Conservation (phyloP, 257 asterid species). For the Leonotis leonurus region DNA sequence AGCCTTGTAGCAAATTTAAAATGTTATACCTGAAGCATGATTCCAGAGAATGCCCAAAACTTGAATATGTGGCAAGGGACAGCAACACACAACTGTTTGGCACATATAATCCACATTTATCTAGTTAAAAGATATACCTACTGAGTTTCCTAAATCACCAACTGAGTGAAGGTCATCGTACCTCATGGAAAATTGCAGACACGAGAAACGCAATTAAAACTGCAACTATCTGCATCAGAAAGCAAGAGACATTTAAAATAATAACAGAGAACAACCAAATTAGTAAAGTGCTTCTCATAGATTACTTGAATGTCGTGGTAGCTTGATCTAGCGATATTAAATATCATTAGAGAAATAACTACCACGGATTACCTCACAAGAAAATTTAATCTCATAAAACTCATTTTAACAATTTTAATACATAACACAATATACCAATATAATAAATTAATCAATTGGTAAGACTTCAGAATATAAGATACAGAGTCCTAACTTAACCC, state of each 20-base stretch:
- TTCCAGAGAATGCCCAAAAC: constrained; percentile 91
- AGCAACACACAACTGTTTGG: constrained; percentile 76
- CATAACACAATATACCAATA: no score
- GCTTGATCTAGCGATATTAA: neutral
- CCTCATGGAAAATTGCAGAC: constrained; percentile 98
- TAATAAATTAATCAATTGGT: no score
- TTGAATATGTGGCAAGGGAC: constrained; percentile 97
- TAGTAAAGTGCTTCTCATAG: neutral
- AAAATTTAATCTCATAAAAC: no score
- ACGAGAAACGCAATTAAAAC: constrained; percentile 72
- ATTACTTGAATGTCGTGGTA: neutral
- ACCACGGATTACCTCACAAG: no score
- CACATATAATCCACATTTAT: constrained; percentile 18
- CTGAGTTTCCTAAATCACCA: constrained; percentile 9
- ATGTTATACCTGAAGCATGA: constrained; percentile 79
- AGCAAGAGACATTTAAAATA: constrained; percentile 5
- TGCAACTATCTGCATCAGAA: constrained; percentile 62
- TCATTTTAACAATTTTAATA: no score
- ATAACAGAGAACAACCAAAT: constrained; percentile 8
- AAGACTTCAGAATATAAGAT: no score
- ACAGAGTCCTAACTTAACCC: no score
- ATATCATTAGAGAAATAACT: neutral
- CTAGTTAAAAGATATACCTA: neutral
- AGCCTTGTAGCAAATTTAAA: neutral
- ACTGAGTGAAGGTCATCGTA: constrained; percentile 14